A percentile compares a stretch with the other conserved stretches of the same genome.
Evolutionary conservation across 148 eudicot species (phyloP).

Genomic region (Camellia sinensis): DNA sequence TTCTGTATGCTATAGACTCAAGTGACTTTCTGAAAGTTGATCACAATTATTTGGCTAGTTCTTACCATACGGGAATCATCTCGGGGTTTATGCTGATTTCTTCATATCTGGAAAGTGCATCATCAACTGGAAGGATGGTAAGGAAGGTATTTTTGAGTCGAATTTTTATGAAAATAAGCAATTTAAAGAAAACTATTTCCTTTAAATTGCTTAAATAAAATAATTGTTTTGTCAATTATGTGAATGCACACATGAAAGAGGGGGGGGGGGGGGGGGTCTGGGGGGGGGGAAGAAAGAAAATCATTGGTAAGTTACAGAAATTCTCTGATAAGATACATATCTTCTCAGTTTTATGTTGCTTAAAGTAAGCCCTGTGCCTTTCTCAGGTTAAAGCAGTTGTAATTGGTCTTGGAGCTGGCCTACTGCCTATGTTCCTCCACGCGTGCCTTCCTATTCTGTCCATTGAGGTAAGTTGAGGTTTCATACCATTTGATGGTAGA

Average conservation of each 20-base stretch:
- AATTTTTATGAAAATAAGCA: not conserved
- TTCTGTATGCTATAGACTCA: conserved; percentile 37
- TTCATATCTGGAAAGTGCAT: conserved; percentile 48
- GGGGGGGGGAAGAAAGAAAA: not conserved
- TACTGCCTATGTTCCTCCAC: conserved; percentile 90
- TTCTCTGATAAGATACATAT: not conserved
- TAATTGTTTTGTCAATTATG: conserved; percentile 10
- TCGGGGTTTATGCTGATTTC: conserved; percentile 77
- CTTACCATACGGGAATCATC: conserved; percentile 80
- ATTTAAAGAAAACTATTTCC: not conserved
- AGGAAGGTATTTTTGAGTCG: conserved; percentile 16
- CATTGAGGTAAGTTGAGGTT: conserved; percentile 54
- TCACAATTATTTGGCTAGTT: conserved; percentile 75
- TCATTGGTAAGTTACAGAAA: not conserved
- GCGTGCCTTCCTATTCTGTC: conserved; percentile 50
- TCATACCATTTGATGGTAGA: conserved; percentile 5
- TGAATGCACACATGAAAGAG: not conserved
- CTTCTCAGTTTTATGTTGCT: not conserved
- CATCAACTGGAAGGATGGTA: conserved; percentile 52
- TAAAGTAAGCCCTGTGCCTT: not conserved
- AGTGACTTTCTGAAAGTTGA: conserved; percentile 45
- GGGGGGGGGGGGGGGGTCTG: too few species aligned
- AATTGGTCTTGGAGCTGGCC: conserved; percentile 96
- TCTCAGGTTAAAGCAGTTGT: conserved; percentile 69
- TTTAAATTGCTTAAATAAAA: not conserved